Base-by-base conservation (phyloP, 2,329 filamentous ascomycete species). In the Shiraia bambusicola region DNA sequence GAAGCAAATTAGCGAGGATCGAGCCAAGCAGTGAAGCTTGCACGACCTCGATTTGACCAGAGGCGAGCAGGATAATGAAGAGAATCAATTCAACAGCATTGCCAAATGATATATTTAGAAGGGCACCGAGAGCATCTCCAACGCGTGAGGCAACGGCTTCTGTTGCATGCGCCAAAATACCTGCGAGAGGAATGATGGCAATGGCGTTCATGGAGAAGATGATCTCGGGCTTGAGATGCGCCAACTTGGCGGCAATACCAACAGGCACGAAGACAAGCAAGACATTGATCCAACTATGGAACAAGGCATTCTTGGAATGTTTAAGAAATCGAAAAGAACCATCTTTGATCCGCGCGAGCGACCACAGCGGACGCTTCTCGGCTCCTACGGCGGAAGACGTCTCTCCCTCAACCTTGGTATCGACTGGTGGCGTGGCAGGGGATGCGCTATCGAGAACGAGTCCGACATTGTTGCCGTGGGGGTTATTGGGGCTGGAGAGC, bases 11-110 rank as follows among this genome's bases (percentile, higher is more conserved):
- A 50, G 90, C 86, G 52, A 96, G 73, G 57, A 96, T 95, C 2
- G 89, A 95, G 29, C 91, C 91, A 22, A 96, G 77, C 36, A 95
- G 74, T 0, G 91, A 94, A 11, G 91, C 89, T 70, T 95, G 91
- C 16, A 95, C 91, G 54, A 95, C 92, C 46, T 87, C 83, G 47
- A 95, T 93, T 73, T 95, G 82, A 69, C 88, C 76, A 77, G 83
- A 46, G 16, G 56, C 67, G 39, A 72, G 66, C 48, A 61, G 32
- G 47, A 72, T 69, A 40, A 66, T 67, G 57, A 76, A 77, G 52
- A 77, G 71, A 56, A 77, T 77, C 34, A 77, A 57, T 58, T 77
- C 74, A 30, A 77, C 74, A 13, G 74, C 74, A 45, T 77, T 77
- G 49, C 75, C 75, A 44, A 77, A 77, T 2, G 74, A 74, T 8